Evolutionary conservation across 805 yeast genomes (phyloP).

Genomic region (Ogataea paraovalis): DNA sequence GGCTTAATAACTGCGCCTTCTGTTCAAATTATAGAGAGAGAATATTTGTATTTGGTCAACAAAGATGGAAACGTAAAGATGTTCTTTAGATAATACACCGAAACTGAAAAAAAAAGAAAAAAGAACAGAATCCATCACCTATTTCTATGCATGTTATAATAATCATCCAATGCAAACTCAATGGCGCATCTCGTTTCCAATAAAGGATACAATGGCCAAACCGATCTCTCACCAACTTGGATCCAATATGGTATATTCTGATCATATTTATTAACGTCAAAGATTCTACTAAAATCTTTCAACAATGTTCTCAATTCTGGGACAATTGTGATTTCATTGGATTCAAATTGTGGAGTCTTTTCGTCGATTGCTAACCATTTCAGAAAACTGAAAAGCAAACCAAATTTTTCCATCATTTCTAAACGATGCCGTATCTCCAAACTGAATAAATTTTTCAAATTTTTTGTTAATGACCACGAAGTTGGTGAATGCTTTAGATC

Average conservation of each 20-base stretch:
- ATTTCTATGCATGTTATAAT: constrained; percentile 40
- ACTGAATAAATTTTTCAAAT: constrained; percentile 50
- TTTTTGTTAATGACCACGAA: constrained; percentile 31
- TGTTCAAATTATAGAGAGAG: constrained; percentile 46
- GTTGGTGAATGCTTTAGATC: constrained; percentile 66
- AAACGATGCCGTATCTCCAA: constrained; percentile 84
- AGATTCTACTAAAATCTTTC: constrained; percentile 66
- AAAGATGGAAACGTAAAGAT: constrained; percentile 49
- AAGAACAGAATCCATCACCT: constrained; percentile 6
- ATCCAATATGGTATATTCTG: constrained; percentile 88
- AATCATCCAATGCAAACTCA: constrained; percentile 82
- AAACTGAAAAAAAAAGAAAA: no score
- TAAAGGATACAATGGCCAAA: constrained; percentile 87
- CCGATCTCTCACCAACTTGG: constrained; percentile 82
- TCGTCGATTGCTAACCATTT: constrained; percentile 85
- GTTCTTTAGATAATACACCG: constrained; percentile 35
- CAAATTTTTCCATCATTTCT: constrained; percentile 72
- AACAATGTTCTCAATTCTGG: constrained; percentile 76
- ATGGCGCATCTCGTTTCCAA: constrained; percentile 85
- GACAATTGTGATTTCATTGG: constrained; percentile 82
- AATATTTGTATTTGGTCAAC: constrained; percentile 55
- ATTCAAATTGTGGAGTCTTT: constrained; percentile 69
- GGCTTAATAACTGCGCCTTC: constrained; percentile 41
- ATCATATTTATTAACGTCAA: constrained; percentile 66
- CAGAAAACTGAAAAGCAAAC: constrained; percentile 63